A percentile compares a stretch with the other conserved stretches of the same genome.
These are phyloP conservation scores for Sporodiniella umbellata DNA, from an alignment of 371 early-diverging fungal species.

Conservation along the genomic window DNA sequence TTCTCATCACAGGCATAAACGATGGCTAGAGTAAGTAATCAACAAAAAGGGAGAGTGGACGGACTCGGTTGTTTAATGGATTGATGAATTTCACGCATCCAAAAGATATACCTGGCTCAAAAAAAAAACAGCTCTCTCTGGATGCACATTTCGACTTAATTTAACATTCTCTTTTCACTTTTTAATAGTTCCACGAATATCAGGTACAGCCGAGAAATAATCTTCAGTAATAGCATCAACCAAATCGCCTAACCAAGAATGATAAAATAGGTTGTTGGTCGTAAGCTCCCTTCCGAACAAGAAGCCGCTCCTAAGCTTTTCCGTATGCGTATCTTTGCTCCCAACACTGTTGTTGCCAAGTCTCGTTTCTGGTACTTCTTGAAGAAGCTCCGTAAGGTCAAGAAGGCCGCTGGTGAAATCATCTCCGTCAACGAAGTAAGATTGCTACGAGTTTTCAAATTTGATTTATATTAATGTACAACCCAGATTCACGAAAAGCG, in stretches of 20 bases:
- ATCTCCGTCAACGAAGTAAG: constrained; percentile 88
- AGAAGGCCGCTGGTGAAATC: constrained; percentile 93
- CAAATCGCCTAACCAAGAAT: not conserved
- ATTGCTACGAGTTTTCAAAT: not conserved
- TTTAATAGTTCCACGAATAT: not conserved
- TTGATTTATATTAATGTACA: not conserved
- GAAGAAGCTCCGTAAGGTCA: constrained; percentile 95
- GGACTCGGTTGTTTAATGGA: not conserved
- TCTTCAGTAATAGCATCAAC: not conserved
- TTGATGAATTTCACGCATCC: not conserved
- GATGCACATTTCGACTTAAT: not conserved
- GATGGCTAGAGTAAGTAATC: constrained; percentile 1
- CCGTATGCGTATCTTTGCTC: constrained; percentile 96
- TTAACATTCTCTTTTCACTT: not conserved
- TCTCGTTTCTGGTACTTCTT: constrained; percentile 98
- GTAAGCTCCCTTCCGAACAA: constrained; percentile 85
- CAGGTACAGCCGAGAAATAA: not conserved
- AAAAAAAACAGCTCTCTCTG: not conserved
- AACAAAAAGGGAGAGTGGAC: not conserved
- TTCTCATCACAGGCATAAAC: not conserved
- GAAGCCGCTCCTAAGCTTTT: constrained; percentile 92
- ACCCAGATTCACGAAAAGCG: constrained; percentile 86
- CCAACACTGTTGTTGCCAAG: constrained; percentile 96
- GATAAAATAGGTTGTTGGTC: constrained; percentile 72
- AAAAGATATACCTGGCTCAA: not conserved